Evolutionary conservation across 495 filamentous ascomycete genomes (phyloP), one percentile per base, ranked within the genome.

Genomic region (Lichenothelia convexa): DNA sequence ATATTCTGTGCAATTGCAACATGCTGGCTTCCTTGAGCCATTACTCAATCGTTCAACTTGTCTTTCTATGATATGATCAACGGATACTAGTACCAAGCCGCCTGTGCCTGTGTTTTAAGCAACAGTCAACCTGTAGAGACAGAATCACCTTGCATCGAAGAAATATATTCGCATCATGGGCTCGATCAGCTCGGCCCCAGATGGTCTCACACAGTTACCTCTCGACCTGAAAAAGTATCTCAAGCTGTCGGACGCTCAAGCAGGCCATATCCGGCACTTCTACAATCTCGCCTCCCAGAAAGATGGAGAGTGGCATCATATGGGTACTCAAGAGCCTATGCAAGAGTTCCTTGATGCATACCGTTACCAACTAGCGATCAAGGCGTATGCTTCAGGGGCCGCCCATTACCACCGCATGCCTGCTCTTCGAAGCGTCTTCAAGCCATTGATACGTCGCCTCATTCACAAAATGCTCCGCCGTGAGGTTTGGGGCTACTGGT

Each of bases 401-500:
- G 40, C 56, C 1, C 53, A 59, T 35, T 57, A 50, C 38, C 56
- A 59, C 27, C 55, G 50, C 4, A 17, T 57, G 12, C 48, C 55
- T 2, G 52, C 48, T 11, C 29, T 57, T 21, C 39, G 56, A 8
- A 35, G 32, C 8, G 21, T 50, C 0, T 45, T 56, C 36, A 45
- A 53, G 39, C 34, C 32, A n/a, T 30, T 58, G 0, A 19, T 55
- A 5, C 35, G 39, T 4, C 30, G 41, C 15, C 32, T 58, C 7
- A 55, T 58, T 21, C 36, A 41, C 12, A 59, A 59, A 34, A 59
- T 59, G 56, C 40, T 59, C 16, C 45, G 43, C 12, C 43, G 45
- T 2, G 56, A 56, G 18, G 54, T 57, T 2, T 60, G 57, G 57
- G 47, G 51, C 12, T 60, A 60, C 42, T 60, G 56, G 56, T 58